Evolutionary conservation across 768 basidiomycete genomes (phyloP).

Genomic region (Tylopilus felleus): DNA sequence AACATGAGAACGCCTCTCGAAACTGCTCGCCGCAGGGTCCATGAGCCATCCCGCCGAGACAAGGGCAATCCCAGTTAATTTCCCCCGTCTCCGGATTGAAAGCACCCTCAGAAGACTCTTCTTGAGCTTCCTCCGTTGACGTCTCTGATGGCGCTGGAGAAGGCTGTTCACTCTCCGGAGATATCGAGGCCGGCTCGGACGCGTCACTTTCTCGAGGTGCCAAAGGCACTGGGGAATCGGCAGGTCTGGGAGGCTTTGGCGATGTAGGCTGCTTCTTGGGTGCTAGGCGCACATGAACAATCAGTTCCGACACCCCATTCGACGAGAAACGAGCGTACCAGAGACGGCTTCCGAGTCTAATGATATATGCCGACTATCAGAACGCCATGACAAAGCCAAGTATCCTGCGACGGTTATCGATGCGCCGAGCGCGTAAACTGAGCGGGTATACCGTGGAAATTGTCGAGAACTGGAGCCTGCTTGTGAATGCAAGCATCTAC

Average conservation of each 20-base stretch:
- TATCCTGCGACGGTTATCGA: conserved; percentile 46
- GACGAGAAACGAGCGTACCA: conserved; percentile 19
- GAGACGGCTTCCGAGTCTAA: conserved; percentile 41
- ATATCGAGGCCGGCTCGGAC: conserved; percentile 1
- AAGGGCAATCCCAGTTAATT: conserved; percentile 99
- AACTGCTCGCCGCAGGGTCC: conserved; percentile 95
- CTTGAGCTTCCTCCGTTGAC: conserved; percentile 22
- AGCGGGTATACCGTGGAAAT: conserved; percentile 26
- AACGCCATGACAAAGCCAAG: conserved; percentile 46
- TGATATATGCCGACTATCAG: conserved; percentile 41
- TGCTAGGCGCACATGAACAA: conserved; percentile 8
- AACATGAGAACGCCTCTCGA: conserved; percentile 95
- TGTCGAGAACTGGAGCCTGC: conserved; percentile 18
- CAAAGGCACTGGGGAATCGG: conserved; percentile 20
- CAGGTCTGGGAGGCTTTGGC: conserved; percentile 4
- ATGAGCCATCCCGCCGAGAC: conserved; percentile 97
- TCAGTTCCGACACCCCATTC: not conserved
- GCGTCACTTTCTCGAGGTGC: conserved; percentile 20
- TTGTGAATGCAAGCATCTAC: conserved; percentile 51
- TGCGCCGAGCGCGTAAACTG: conserved; percentile 39
- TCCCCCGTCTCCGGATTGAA: conserved; percentile 97
- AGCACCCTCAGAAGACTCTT: conserved; percentile 47
- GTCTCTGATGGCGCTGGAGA: conserved; percentile 6
- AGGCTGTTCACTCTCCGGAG: conserved; percentile 4
- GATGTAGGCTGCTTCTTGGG: conserved; percentile 13